These are phyloP conservation scores for Tulasnella sp. DNA, from an alignment of 768 basidiomycete genomes.

Conservation along the genomic window DNA sequence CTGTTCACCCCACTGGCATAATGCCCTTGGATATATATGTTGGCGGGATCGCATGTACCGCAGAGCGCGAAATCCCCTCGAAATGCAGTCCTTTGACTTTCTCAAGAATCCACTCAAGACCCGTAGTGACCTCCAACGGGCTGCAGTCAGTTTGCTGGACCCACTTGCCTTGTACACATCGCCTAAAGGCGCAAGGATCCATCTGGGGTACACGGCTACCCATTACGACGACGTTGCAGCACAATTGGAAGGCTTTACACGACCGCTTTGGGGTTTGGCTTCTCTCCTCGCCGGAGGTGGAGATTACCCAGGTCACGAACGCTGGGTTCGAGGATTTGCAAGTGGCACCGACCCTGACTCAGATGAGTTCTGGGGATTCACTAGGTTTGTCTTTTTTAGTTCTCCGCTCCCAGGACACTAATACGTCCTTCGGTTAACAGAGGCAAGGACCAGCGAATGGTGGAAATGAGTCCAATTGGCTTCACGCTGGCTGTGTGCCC, in stretches of 20 bases:
- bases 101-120: conserved; percentile 46
- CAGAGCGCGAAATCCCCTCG: background rate
- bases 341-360: conserved; percentile 55
- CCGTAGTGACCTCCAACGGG: conserved; percentile 43
- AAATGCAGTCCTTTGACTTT: conserved; percentile 19
- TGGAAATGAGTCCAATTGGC: conserved; percentile 66
- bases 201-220: conserved; percentile 47
- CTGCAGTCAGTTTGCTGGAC: conserved; percentile 47
- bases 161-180: conserved; percentile 58
- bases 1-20: too few relatives aligned
- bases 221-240: conserved; percentile 49
- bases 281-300: conserved; percentile 54
- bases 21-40: too few relatives aligned
- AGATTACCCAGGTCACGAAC: conserved; percentile 41
- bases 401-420: background rate
- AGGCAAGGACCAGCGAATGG: conserved; percentile 70
- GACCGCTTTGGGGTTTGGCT: conserved; percentile 65
- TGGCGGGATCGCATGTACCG: too few relatives aligned
- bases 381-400: conserved; percentile 25
- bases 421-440: conserved; percentile 18
- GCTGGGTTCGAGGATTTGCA: conserved; percentile 55
- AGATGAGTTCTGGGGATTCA: conserved; percentile 64
- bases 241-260: conserved; percentile 63
- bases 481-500: conserved; percentile 55
- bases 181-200: conserved; percentile 57